Percentiles rank a stretch among this genome's conserved stretches.
phyloP scores from a whole-genome alignment of 768 basidiomycete genomes.

The Rubroboletus pulcherrimus region DNA sequence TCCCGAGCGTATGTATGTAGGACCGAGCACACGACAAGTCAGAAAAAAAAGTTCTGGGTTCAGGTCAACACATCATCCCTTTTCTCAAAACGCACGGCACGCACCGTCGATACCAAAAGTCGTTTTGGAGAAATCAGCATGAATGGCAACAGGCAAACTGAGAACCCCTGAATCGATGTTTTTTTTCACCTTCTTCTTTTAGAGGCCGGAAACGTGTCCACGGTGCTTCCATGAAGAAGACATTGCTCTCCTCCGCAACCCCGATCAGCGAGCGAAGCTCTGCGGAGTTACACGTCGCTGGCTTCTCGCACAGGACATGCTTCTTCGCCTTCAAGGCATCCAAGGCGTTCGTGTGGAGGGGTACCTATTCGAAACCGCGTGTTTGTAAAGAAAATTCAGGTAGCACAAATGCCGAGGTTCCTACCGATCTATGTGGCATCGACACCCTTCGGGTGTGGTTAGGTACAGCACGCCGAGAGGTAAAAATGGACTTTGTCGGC shows the following conservation, averaged over 20 bases:
- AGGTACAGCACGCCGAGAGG: neutral
- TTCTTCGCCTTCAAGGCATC: neutral
- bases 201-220: neutral
- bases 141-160: neutral
- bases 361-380: neutral
- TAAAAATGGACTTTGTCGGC: too few relatives aligned
- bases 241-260: neutral
- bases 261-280: neutral
- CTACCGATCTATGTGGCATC: neutral
- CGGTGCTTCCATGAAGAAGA: neutral
- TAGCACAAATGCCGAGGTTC: neutral
- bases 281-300: neutral
- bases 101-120: neutral
- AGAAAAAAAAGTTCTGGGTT: neutral
- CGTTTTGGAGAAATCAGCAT: neutral
- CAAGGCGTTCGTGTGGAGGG: neutral
- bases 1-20: too few relatives aligned
- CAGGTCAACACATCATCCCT: neutral
- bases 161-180: neutral
- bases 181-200: neutral
- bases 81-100: too few relatives aligned
- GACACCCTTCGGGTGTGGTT: neutral
- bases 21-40: neutral
- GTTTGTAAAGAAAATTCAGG: neutral
- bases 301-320: neutral